Evolutionary conservation across 257 asterid species (phyloP), one percentile per base, ranked within the genome.

Genomic region (Solanum dulcamara): DNA sequence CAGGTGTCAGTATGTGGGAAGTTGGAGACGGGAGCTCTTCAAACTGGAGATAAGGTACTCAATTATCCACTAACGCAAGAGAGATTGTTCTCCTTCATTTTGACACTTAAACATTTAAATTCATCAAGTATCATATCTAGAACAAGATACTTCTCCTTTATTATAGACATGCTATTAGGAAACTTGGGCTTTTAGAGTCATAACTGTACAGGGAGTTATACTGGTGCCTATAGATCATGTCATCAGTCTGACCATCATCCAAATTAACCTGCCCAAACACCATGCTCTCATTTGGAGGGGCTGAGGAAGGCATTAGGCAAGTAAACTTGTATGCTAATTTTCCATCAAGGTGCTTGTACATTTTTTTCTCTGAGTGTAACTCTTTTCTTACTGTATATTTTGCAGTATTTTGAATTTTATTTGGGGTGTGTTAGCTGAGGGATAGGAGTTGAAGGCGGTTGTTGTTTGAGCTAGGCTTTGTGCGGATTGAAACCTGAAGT

Each of bases 1-100:
- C 98, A 90, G 85, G 92, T 92, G 68, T 91, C 93, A 57, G 96
- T 86, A 26, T 90, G 94, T 50, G 99, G 98, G 89, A 95, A 95
- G 88, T 87, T 97, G 92, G 99, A 95, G 93, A 87, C 87, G 81
- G 99, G 99, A 86, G 97, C 97, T 75, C 87, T 97, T 81, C 91
- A 91, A 85, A 72, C 89, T 48, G 99, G 99, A 87, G 90, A 82
- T 50, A 97, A 97, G 99, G 99, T 95, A 44, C 35, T 66, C 24
- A 32, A 83, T 83, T 59, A 40, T 59, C 66, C 83, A 81, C 84
- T 74, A 44, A 74, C 44, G 81, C 38, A 42, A 28, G 80, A 83
- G 72, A 62, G 6, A 48, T 18, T 33, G 48, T 40, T 83, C 38
- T 38, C 81, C 59, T 44, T 75, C 26, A 74, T 75, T 44, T 67